Conservation (phyloP, 345 rosid genomes). For the Theobroma cacao region DNA sequence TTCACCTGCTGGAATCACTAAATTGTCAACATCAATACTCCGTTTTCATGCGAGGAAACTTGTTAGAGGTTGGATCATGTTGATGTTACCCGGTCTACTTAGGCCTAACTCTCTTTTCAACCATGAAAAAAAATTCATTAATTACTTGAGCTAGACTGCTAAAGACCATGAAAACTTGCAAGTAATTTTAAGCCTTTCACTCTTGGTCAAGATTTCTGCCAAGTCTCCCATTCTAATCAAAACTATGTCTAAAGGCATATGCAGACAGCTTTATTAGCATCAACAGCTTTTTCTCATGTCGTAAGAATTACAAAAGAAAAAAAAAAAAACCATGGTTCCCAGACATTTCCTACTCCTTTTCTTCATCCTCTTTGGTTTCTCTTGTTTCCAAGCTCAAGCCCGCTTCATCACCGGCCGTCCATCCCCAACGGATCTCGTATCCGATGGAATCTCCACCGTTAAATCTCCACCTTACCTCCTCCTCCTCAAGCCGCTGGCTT, state of each 20-base stretch:
- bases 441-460: constrained; percentile 46
- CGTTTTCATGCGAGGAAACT: not conserved
- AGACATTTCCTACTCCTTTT: not conserved
- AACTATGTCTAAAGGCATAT: no score
- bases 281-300: no score
- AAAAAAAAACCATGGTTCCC: not conserved
- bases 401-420: constrained; percentile 27
- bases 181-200: no score
- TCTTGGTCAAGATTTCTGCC: no score
- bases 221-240: no score
- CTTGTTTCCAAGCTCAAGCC: constrained; percentile 28
- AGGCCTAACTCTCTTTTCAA: no score
- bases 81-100: no score
- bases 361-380: constrained; percentile 23
- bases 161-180: no score
- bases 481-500: not conserved
- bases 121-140: no score
- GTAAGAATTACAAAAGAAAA: not conserved
- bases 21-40: not conserved
- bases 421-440: constrained; percentile 38
- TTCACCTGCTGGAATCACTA: no score
- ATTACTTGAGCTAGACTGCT: no score
- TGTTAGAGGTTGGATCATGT: not conserved
- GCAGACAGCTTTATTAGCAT: no score
- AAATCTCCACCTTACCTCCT: constrained; percentile 2